Conservation (phyloP, 2,329 filamentous ascomycete species). For the Fusarium continuum region DNA sequence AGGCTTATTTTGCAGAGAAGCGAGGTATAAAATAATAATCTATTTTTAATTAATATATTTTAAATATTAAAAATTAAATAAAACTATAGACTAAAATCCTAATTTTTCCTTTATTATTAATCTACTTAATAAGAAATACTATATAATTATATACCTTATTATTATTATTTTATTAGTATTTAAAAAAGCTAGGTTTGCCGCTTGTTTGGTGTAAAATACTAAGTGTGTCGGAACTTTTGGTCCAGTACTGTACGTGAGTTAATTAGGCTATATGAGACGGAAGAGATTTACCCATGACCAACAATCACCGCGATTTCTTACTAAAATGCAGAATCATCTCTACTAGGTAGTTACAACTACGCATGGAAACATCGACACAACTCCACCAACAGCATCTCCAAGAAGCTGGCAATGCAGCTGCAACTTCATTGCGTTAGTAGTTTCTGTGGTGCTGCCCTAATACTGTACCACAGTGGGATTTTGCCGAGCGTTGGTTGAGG, state of each 20-base stretch:
- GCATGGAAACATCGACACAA: not conserved
- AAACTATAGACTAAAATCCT: no score
- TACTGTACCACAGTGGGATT: not conserved
- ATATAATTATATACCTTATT: no score
- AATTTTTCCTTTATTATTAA: no score
- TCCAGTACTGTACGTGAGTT: not conserved
- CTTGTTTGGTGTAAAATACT: no score
- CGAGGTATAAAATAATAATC: no score
- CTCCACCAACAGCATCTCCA: not conserved
- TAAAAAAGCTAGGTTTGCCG: no score
- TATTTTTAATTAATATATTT: no score
- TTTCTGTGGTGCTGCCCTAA: not conserved
- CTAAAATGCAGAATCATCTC: not conserved
- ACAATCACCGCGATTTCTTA: not conserved
- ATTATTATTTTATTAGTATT: no score
- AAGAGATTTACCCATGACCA: not conserved
- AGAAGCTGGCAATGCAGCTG: not conserved
- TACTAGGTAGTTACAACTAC: not conserved
- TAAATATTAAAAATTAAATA: no score
- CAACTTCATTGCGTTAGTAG: not conserved
- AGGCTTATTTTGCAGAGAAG: no score
- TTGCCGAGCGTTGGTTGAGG: not conserved
- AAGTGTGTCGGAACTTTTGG: no score
- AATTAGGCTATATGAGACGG: not conserved
- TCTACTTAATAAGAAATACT: no score